phyloP scores from a whole-genome alignment of 2,329 filamentous ascomycete genomes.

The Corynespora cassiicola region DNA sequence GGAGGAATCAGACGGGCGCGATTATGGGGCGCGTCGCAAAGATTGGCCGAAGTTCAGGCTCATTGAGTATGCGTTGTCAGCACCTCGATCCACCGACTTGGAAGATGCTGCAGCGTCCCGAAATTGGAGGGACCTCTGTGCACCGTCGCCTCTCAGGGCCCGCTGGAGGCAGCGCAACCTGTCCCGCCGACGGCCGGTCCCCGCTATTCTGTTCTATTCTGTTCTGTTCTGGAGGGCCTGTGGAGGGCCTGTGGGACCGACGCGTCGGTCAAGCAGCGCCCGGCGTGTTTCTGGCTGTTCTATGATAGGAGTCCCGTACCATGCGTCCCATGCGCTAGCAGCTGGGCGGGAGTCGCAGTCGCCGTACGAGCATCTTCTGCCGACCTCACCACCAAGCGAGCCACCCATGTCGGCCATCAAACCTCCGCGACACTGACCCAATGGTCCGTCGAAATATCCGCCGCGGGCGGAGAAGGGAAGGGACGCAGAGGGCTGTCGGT shows the following conservation, averaged over 20 bases:
- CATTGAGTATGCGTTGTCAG: slow-evolving; percentile 44
- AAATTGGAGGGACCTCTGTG: slow-evolving; percentile 48
- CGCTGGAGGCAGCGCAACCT: slow-evolving; percentile 15
- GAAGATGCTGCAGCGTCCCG: slow-evolving; percentile 45
- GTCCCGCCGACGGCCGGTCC: too few relatives aligned
- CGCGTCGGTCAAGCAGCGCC: slow-evolving; percentile 18
- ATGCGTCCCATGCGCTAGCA: slow-evolving; percentile 11
- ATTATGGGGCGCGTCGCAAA: slow-evolving; percentile 28
- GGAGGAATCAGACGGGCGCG: slow-evolving; percentile 26
- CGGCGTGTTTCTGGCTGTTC: slow-evolving; percentile 23
- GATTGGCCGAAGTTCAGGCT: slow-evolving; percentile 45
- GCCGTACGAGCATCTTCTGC: slow-evolving; percentile 29
- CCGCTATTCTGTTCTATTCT: slow-evolving; percentile 20
- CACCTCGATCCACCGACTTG: slow-evolving; percentile 39
- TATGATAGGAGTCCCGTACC: slow-evolving; percentile 9
- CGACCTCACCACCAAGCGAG: slow-evolving; percentile 24
- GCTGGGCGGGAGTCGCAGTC: slow-evolving; percentile 4
- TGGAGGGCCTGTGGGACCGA: slow-evolving; percentile 24
- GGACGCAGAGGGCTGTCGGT: slow-evolving; percentile 16
- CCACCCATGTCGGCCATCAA: slow-evolving; percentile 45
- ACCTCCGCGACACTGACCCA: slow-evolving; percentile 34
- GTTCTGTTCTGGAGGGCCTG: slow-evolving; percentile 21
- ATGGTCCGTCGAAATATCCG: slow-evolving; percentile 36
- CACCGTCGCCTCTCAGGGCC: slow-evolving; percentile 27
- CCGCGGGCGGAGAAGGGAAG: slow-evolving; percentile 24